Evolutionary conservation across 1,284 basidiomycete species (phyloP).

Genomic region (Microstroma glucosiphilum): DNA sequence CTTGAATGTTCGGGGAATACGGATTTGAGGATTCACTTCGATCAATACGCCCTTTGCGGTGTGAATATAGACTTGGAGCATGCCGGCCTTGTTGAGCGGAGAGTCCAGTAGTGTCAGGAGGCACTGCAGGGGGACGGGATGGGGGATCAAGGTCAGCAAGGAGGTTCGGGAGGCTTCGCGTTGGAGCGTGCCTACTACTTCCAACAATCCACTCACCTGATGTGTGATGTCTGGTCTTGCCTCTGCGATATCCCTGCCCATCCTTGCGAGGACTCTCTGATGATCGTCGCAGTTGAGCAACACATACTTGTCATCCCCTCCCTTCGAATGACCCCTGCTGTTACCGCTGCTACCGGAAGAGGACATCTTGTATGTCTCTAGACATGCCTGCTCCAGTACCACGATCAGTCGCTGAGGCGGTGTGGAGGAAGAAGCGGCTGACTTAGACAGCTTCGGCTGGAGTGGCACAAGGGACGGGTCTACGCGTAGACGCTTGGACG

Average conservation of each 20-base stretch:
- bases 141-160: not conserved
- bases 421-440: constrained; percentile 36
- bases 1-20: constrained; percentile 97
- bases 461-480: constrained; percentile 44
- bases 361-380: constrained; percentile 87
- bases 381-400: constrained; percentile 83
- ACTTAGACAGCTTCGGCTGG: constrained; percentile 47
- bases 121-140: constrained; percentile 59
- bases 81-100: constrained; percentile 92
- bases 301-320: constrained; percentile 75
- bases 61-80: constrained; percentile 96
- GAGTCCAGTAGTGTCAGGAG: constrained; percentile 93
- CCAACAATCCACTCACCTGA: constrained; percentile 62
- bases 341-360: constrained; percentile 51
- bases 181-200: not conserved
- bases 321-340: constrained; percentile 47
- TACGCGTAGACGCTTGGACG: constrained; percentile 36
- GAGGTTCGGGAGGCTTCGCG: constrained; percentile 2
- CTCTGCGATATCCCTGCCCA: constrained; percentile 94
- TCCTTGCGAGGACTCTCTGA: constrained; percentile 95
- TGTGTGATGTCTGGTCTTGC: constrained; percentile 97
- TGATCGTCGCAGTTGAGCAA: constrained; percentile 98
- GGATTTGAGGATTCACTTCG: constrained; percentile 94
- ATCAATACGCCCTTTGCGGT: constrained; percentile 94
- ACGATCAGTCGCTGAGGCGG: constrained; percentile 62